Base-by-base conservation (phyloP, 495 filamentous ascomycete species). In the Aspergillus cavernicola region DNA sequence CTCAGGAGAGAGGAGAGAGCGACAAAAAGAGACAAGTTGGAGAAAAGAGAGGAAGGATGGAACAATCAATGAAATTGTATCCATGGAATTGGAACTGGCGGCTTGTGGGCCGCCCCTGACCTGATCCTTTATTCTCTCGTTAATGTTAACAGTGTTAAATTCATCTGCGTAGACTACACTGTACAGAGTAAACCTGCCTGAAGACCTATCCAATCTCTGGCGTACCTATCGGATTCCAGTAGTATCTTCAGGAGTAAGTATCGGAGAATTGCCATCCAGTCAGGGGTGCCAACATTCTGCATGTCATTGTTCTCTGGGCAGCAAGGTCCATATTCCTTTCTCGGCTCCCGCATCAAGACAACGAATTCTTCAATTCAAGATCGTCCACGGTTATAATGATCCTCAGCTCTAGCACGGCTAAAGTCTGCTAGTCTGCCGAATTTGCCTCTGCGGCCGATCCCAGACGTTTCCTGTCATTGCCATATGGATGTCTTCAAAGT, bases 381-480 rank as follows among this genome's bases (percentile, higher is more conserved):
- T 32, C 42, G 26, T 19, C 42, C 42, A 8, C 26, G 12, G 6
- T 33, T 46, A 47, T 36, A 47, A 36, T 47, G 44, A 47, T 47
- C 44, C 44, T 23, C 44, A 13, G 22, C 44, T 31, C 42, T 46
- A 46, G 28, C 8, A 11, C 20, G 13, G 2, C 28, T 33, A 46
- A 28, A 4, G 9, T 28, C 24, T 9, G 9, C 4, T 28, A 28
- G 4, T 4, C 9, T 28, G 24, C 9, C n/a, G n/a, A n/a, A n/a
- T n/a, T n/a, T n/a, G n/a, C n/a, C n/a, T n/a, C n/a, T n/a, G n/a
- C n/a, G n/a, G 43, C 18, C 31, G 44, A 47, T 47, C 44, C 12
- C 31, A 5, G 31, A 35, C 44, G 44, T 47, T 47, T 23, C 10
- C 19, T 36, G 31, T 35, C 44, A 42, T 28, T 42, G 20, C 39